These are phyloP conservation scores for Anthracocystis panici-leucophaei DNA, from an alignment of 1,284 basidiomycete species.

Conservation along the genomic window DNA sequence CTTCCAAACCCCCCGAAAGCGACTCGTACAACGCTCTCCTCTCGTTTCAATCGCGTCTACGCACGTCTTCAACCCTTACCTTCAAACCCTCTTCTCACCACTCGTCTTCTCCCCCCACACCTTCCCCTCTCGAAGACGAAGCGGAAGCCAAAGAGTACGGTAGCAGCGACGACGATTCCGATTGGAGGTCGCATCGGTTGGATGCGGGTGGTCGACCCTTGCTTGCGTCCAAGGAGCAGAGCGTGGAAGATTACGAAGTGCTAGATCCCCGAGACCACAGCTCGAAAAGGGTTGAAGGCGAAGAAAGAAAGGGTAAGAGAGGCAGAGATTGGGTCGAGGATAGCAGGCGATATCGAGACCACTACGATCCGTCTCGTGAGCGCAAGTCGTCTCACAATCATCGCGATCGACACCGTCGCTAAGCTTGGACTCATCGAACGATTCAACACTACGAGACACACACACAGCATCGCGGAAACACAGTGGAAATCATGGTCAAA, in stretches of 20 bases:
- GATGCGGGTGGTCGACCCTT: constrained; percentile 52
- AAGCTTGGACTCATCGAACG: not conserved
- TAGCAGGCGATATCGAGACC: constrained; percentile 4
- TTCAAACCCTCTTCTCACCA: not conserved
- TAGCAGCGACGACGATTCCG: constrained; percentile 55
- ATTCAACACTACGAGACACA: not conserved
- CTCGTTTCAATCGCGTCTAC: constrained; percentile 42
- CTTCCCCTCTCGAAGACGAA: constrained; percentile 19
- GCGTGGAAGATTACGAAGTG: constrained; percentile 57
- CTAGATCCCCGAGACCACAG: constrained; percentile 43
- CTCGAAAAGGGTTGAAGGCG: not conserved
- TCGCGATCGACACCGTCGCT: constrained; percentile 2
- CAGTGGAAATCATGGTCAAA: not conserved
- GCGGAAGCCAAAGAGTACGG: constrained; percentile 59
- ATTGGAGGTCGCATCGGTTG: constrained; percentile 36
- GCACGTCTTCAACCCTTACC: not conserved
- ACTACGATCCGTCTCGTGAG: not conserved
- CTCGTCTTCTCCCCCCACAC: not conserved
- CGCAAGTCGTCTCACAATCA: not conserved
- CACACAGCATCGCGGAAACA: not conserved
- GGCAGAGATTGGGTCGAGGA: constrained; percentile 55
- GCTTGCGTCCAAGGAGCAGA: constrained; percentile 16
- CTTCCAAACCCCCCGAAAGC: not conserved
- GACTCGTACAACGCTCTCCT: constrained; percentile 34
- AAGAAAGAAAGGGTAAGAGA: constrained; percentile 22